Evolutionary conservation across 805 yeast genomes (phyloP), one percentile per base, ranked within the genome.

Genomic region (Pichia californica): DNA sequence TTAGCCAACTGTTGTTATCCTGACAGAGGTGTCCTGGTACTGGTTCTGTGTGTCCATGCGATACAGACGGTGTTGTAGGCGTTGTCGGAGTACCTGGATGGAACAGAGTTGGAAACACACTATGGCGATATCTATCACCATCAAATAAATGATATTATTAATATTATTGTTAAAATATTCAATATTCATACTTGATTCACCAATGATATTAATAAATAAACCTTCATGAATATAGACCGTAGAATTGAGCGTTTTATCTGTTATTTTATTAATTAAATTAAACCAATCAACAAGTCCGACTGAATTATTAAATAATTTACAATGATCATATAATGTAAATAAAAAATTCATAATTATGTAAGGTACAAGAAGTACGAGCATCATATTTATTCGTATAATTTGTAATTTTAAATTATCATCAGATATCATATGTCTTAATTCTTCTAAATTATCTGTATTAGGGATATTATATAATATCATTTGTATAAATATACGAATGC

Each of bases 191-290:
- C 20, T 45, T 29, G 51, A 38, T 38, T 61, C 61, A 7, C 66
- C 66, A 11, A 61, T 50, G 20, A 61, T 41, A 39, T 58, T 53
- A 37, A 61, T 49, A 38, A 59, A 51, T 7, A 54, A 40, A 4
- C 57, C 47, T 11, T 49, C 46, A 40, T 54, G 50, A 3, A 36
- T 38, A 39, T 52, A 59, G 29, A 48, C 52, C 4, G 29, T 27
- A n/a, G 29, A 29, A 11, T 27, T 19, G 13, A 33, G 14, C 2
- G n/a, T 20, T 3, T 18, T 33, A 8, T n/a, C 20, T 1, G 42
- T 31, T 4, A 25, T 31, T 14, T 15, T 21, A 19, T 31, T 39
- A 15, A 40, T 25, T 26, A 20, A 27, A 36, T 26, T 25, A 23
- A 23, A 23, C 25, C 25, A 23, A 23, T 23, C 31, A 19, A 36